Evolutionary conservation across 306 rosid species (phyloP), one percentile per base, ranked within the genome.

Genomic region (Vigna hirtella): DNA sequence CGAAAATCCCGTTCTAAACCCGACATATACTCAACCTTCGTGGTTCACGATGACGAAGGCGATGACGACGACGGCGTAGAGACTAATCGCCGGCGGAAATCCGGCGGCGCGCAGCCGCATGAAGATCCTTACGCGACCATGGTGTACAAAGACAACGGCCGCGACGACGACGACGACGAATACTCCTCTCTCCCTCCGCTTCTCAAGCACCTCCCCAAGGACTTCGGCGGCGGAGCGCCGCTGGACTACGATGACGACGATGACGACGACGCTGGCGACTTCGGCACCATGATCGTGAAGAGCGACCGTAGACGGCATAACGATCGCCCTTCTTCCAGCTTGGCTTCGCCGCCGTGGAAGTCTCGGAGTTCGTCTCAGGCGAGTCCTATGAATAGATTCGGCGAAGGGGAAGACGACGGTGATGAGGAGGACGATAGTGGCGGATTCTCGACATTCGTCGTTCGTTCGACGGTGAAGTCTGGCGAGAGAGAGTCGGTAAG

Each of bases 181-280:
- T 89, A 95, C 34, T 81, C 97, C 24, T 87, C 92, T 45, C 97
- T 95, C n/a, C 99, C 99, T 78, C 93, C 99, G 20, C 97, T 95
- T 53, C 93, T 95, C 64, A 87, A 89, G 74, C 96, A 89, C 66
- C 97, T 93, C 4, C 98, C 98, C 24, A 93, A 95, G 83, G 98
- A 91, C 83, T 95, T 95, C 85, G 98, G 98, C 18, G 98, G 98
- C 51, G 99, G 98, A 58, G 91, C 97, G 6, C 36, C 93, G 4
- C 77, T 92, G 78, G 97, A 89, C 74, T 83, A 92, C 86, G 93
- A 95, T 70, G 90, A 87, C 32, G 91, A 80, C 1, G 89, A 80
- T n/a, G 28, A 26, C 28, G 91, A 76, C 4, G 90, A 81, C 20
- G 61, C 82, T 16, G 90, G 88, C n/a, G 97, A 91, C 45, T 95